A percentile compares a stretch with the other conserved stretches of the same genome.
Conservation (phyloP, 352 stramenopile species). For the Peronospora belbahrii region DNA sequence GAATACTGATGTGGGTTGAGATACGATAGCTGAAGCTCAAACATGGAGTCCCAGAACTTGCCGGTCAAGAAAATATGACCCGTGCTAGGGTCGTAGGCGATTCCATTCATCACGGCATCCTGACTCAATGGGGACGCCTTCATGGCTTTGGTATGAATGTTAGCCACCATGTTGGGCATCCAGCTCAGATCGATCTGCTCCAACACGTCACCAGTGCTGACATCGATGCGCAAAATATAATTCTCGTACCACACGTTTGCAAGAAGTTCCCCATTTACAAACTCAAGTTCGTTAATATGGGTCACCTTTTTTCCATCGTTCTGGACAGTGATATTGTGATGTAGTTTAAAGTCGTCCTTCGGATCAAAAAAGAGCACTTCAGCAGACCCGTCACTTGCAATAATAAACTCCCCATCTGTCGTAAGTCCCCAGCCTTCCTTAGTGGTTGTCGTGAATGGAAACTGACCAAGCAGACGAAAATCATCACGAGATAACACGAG, state of each 20-base stretch:
- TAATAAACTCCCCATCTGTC: conserved; percentile 68
- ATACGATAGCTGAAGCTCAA: conserved; percentile 68
- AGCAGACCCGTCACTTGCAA: conserved; percentile 80
- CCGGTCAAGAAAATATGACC: conserved; percentile 67
- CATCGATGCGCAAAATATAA: conserved; percentile 71
- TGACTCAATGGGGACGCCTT: conserved; percentile 23
- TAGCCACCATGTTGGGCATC: conserved; percentile 52
- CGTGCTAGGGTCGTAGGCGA: conserved; percentile 61
- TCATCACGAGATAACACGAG: conserved; percentile 50
- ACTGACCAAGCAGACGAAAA: conserved; percentile 44
- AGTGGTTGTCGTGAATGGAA: conserved; percentile 61
- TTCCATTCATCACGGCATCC: conserved; percentile 87
- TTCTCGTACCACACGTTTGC: conserved; percentile 85
- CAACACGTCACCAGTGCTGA: conserved; percentile 50
- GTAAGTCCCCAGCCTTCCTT: conserved; percentile 88
- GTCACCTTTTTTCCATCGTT: conserved; percentile 34
- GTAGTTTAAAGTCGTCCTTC: conserved; percentile 36
- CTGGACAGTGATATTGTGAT: conserved; percentile 47
- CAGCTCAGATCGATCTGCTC: conserved; percentile 65
- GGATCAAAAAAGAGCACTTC: conserved; percentile 79
- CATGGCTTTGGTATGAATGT: conserved; percentile 43
- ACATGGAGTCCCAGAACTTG: conserved; percentile 83
- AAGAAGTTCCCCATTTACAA: conserved; percentile 68
- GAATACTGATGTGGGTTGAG: conserved; percentile 16
- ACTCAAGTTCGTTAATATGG: conserved; percentile 86